These are phyloP conservation scores for Crithidia expoeki DNA, from an alignment of 208 protist genomes.

Conservation along the genomic window DNA sequence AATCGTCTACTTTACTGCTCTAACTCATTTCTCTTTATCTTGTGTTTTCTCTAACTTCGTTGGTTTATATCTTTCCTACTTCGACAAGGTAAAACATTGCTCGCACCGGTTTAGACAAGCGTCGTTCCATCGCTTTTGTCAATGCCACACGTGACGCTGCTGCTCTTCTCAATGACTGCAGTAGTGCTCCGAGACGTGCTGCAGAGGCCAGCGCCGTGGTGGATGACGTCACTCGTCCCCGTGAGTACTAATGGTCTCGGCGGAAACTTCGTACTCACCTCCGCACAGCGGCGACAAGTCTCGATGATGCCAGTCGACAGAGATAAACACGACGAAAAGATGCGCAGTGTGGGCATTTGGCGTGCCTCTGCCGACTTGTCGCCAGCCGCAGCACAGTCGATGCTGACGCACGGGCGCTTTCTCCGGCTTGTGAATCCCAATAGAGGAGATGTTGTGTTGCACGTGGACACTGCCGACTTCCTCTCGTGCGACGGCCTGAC, in stretches of 20 bases:
- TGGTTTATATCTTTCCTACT: no score
- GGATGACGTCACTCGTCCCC: not conserved
- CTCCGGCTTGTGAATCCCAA: constrained; percentile 15
- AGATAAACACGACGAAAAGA: not conserved
- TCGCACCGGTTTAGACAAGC: no score
- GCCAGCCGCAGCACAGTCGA: constrained; percentile 4
- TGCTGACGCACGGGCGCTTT: constrained; percentile 30
- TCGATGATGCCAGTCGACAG: not conserved
- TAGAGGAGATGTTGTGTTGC: constrained; percentile 34
- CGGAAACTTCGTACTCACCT: not conserved
- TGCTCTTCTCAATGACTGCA: not conserved
- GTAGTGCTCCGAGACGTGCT: not conserved
- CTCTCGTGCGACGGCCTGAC: constrained; percentile 45
- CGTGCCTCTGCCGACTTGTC: not conserved
- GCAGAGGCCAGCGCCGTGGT: constrained; percentile 2
- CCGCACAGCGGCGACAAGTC: not conserved
- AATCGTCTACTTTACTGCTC: no score
- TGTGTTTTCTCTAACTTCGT: no score
- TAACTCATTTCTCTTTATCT: no score
- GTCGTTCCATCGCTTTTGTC: no score
- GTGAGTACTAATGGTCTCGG: no score
- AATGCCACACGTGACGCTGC: no score
- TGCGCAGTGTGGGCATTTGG: no score
- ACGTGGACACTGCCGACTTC: constrained; percentile 40
- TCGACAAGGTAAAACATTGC: no score